Percentiles rank a stretch among this genome's conserved stretches.
Evolutionary conservation across 2,329 filamentous ascomycete species (phyloP).

Genomic region (Rutstroemia sp.): DNA sequence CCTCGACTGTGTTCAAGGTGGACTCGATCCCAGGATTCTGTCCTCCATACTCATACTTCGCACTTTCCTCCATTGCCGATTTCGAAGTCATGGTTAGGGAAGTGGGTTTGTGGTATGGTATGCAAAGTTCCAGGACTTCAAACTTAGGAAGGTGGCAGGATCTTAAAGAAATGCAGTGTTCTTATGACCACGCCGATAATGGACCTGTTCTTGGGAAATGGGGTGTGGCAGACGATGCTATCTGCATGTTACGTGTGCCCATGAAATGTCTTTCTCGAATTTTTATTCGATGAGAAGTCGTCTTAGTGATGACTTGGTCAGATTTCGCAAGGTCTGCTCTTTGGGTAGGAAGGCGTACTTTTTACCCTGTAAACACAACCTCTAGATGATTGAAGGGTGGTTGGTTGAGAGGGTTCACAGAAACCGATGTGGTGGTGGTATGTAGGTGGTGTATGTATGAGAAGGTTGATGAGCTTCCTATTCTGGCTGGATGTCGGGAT

Average conservation of each 20-base stretch:
- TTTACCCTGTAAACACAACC: neutral
- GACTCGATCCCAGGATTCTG: constrained; percentile 4
- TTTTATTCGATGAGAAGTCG: constrained; percentile 1
- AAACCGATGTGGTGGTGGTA: neutral
- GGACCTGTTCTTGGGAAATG: neutral
- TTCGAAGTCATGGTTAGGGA: neutral
- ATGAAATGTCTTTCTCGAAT: neutral
- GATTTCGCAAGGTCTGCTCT: neutral
- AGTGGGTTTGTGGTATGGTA: neutral
- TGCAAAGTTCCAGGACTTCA: neutral
- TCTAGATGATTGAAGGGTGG: neutral
- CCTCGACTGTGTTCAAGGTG: constrained; percentile 4
- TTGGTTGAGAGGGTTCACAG: too few species aligned
- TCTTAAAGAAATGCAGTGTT: neutral
- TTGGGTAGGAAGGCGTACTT: neutral
- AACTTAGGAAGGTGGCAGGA: constrained; percentile 2
- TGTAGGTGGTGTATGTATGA: neutral
- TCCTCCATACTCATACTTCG: constrained; percentile 2
- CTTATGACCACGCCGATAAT: constrained; percentile 3
- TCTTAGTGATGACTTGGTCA: neutral
- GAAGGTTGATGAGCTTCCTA: constrained; percentile 8
- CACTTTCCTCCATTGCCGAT: constrained; percentile 3
- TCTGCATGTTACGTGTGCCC: neutral
- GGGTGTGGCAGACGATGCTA: constrained; percentile 2
- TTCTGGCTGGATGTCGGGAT: constrained; percentile 4